Evolutionary conservation across 768 basidiomycete genomes (phyloP), one percentile per base, ranked within the genome.

Genomic region (Leccinellum albellum): DNA sequence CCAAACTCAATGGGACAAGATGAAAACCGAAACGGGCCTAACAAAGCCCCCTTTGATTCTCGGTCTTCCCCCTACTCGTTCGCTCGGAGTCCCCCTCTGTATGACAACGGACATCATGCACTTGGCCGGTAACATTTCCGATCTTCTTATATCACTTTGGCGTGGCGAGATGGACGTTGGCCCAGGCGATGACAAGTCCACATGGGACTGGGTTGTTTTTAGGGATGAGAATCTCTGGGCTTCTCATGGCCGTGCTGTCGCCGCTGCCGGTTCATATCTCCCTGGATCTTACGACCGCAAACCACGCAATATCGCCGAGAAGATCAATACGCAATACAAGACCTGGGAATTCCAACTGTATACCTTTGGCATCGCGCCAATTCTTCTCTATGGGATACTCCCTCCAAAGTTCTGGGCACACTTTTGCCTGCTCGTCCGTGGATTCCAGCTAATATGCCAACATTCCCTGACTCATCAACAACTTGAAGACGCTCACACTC

Each of bases 21-120:
- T 46, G 4, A 70, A 75, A 0, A 62, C 67, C 1, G 62, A 65
- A 4, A 78, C 74, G 1, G 77, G 78, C 0, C 64, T 79, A 12
- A 64, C 51, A 0, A 75, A 74, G 35, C 73, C 74, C 0, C 72
- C 63, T 1, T 65, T 81, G 10, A 70, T 81, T 21, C 62, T 63
- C 15, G 75, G 75, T 1, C 62, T 82, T 9, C 20, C 46, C 0
- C 48, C 48, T 0, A 23, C 42, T 0, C 50, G 26, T 3, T 66
- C 52, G 0, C 66, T 78, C 9, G 63, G 65, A 0, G 51, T 78
- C 4, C 78, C 78, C 0, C 28, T 48, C 0, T 69, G 66, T 24
- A 80, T 79, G 61, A 57, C 66, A 0, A 65, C 71, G 1, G 78
- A 82, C 55, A n/a, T 72, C 0, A 82, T 82, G 78, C 53, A 54